A percentile compares a stretch with the other conserved stretches of the same genome.
phyloP scores from a whole-genome alignment of 768 basidiomycete genomes.

The Macrocybe gigantea region DNA sequence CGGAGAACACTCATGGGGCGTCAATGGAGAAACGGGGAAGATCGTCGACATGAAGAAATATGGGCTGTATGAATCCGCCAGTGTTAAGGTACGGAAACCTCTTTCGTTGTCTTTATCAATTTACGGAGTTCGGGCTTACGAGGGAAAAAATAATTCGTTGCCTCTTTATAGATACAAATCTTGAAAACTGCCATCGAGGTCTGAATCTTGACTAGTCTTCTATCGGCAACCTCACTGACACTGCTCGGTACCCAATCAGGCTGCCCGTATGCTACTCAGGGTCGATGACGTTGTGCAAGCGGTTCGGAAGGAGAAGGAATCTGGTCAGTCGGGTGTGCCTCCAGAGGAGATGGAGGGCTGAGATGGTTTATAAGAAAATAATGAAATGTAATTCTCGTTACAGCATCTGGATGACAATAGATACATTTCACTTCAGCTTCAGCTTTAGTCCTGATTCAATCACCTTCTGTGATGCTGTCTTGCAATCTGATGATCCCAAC shows the following conservation, averaged over 20 bases:
- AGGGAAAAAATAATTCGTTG: background rate
- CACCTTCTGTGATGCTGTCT: too few relatives aligned
- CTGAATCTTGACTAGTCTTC: constrained; percentile 9
- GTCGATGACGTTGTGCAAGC: constrained; percentile 95
- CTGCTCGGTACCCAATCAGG: constrained; percentile 31
- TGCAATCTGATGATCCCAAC: too few relatives aligned
- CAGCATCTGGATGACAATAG: too few relatives aligned
- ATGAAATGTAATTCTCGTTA: too few relatives aligned
- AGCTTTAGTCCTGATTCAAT: too few relatives aligned
- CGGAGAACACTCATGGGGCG: constrained; percentile 88
- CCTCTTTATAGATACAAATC: constrained; percentile 71
- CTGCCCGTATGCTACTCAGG: constrained; percentile 84
- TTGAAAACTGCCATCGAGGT: constrained; percentile 97
- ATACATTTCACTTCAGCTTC: too few relatives aligned
- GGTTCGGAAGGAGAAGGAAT: constrained; percentile 67
- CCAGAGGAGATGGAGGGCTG: constrained; percentile 44
- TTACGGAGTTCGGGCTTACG: background rate
- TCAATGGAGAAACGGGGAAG: constrained; percentile 95
- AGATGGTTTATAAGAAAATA: background rate
- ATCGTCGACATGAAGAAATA: constrained; percentile 94
- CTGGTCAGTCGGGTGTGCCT: constrained; percentile 40
- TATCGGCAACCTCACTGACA: background rate
- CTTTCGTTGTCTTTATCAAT: background rate
- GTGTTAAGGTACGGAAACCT: constrained; percentile 68
- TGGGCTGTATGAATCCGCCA: constrained; percentile 91